A percentile compares a stretch with the other conserved stretches of the same genome.
phyloP scores from a whole-genome alignment of 345 rosid species.

The Isatis tinctoria region DNA sequence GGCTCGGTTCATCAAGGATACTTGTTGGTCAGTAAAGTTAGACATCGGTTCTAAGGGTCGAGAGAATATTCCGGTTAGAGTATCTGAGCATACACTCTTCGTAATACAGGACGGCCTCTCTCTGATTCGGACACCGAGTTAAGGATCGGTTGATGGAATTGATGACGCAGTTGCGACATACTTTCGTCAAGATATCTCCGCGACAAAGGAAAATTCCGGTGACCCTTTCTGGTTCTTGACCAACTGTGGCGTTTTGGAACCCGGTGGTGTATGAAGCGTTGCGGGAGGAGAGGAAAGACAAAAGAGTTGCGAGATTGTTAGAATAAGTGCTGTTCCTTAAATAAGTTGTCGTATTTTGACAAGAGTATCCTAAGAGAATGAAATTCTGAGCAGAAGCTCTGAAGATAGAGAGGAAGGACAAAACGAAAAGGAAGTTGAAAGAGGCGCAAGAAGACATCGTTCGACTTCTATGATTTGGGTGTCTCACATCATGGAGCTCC shows the following conservation, averaged over 20 bases:
- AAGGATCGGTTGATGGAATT: background rate
- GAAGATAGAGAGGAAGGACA: background rate
- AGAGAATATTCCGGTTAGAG: background rate
- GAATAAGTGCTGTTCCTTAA: no score
- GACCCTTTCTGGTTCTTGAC: no score
- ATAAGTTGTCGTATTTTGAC: no score
- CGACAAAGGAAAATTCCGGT: no score
- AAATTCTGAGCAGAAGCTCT: background rate
- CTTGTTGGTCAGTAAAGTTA: background rate
- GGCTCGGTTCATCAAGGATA: background rate
- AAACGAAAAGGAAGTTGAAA: background rate
- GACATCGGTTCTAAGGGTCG: background rate
- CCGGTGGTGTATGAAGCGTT: no score
- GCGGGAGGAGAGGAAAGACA: no score
- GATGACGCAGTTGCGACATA: constrained; percentile 13
- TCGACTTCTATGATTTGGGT: background rate
- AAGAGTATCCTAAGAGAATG: no score
- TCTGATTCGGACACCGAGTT: constrained; percentile 25
- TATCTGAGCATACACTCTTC: no score
- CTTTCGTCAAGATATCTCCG: no score
- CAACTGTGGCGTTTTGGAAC: no score
- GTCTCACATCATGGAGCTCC: background rate
- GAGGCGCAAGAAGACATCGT: background rate
- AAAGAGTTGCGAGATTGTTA: no score
- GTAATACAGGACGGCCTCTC: constrained; percentile 16